phyloP scores from a whole-genome alignment of 306 rosid species.

The Dicorynia guianensis region DNA sequence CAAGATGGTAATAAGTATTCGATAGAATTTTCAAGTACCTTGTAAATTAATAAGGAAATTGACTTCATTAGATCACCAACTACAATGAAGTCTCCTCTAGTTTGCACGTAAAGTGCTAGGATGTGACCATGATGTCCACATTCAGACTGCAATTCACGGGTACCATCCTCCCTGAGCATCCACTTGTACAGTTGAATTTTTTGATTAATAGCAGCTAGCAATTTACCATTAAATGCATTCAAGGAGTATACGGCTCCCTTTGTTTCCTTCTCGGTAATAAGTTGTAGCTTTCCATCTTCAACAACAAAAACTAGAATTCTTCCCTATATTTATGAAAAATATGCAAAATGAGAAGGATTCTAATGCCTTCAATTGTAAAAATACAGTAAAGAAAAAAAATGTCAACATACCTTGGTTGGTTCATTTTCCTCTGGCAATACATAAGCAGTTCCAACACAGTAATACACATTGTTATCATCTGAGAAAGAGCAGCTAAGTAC shows the following conservation, averaged over 20 bases:
- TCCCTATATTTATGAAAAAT: slow-evolving; percentile 59
- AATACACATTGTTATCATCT: slow-evolving; percentile 87
- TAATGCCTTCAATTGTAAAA: slow-evolving; percentile 28
- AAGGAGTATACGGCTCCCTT: slow-evolving; percentile 94
- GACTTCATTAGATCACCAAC: slow-evolving; percentile 99
- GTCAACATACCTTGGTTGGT: slow-evolving; percentile 77
- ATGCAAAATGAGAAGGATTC: slow-evolving; percentile 30
- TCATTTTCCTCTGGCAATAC: slow-evolving; percentile 96
- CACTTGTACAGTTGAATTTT: slow-evolving; percentile 97
- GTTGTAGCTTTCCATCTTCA: slow-evolving; percentile 97
- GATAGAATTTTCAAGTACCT: slow-evolving; percentile 58
- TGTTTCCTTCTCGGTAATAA: slow-evolving; percentile 96
- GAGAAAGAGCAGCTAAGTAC: slow-evolving; percentile 98
- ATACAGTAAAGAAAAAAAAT: slow-evolving; percentile 9
- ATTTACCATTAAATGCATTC: slow-evolving; percentile 93
- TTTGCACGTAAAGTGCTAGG: slow-evolving; percentile 94
- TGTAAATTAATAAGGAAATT: slow-evolving; percentile 86
- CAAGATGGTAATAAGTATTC: not conserved
- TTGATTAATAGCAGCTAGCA: slow-evolving; percentile 98
- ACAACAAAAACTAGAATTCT: slow-evolving; percentile 91
- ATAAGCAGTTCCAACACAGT: slow-evolving; percentile 96
- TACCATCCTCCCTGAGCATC: slow-evolving; percentile 96
- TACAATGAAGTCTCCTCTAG: slow-evolving; percentile 97
- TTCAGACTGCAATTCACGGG: slow-evolving; percentile 94
- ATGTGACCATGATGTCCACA: slow-evolving; percentile 99